Evolutionary conservation across 108 stramenopile species (phyloP), one percentile per base, ranked within the genome.

Genomic region (Aurantiochytrium sp.): DNA sequence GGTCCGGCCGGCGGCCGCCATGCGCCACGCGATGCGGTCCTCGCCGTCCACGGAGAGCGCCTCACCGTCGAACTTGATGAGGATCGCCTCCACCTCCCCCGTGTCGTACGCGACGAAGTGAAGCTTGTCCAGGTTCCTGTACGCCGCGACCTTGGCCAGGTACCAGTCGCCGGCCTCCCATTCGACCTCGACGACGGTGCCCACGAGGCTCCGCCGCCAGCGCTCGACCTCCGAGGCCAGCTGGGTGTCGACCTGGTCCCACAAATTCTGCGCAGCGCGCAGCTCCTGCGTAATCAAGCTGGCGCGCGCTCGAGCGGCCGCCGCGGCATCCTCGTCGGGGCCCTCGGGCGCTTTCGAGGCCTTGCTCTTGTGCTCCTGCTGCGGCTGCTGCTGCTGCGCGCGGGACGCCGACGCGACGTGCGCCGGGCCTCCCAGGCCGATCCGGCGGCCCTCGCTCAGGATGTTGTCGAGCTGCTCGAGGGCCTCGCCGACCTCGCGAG

Each of bases 151-250:
- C 10, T 21, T 12, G 27, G 73, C 73, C 6, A 81, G 45, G 24
- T 81, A 81, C 73, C 73, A 81, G 27, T 81, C 73, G 45, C 45
- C 45, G 8, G 27, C 59, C 73, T 81, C 73, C 73, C 73, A 81
- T 41, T 81, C 73, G 12, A 81, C 73, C 45, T 81, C 73, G 10
- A 81, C 42, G 39, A 81, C n/a, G n/a, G 10, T 6, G 8, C 73
- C 73, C 12, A 48, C 45, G 17, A 81, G 17, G 27, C 10, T 27
- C 42, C 73, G 73, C 1, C 45, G 39, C 73, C 73, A 81, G 24
- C 45, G 42, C 24, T 81, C 42, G 6, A 48, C 45, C 24, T 48
- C 42, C 19, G 21, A 41, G 12, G 39, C 42, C 12, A 81, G 73
- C 30, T 48, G 50, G 27, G 59, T 65, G 24, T 65, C 59, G 10